Conservation (phyloP, 2,329 filamentous ascomycete species). For the Stagonosporopsis rhizophila region DNA sequence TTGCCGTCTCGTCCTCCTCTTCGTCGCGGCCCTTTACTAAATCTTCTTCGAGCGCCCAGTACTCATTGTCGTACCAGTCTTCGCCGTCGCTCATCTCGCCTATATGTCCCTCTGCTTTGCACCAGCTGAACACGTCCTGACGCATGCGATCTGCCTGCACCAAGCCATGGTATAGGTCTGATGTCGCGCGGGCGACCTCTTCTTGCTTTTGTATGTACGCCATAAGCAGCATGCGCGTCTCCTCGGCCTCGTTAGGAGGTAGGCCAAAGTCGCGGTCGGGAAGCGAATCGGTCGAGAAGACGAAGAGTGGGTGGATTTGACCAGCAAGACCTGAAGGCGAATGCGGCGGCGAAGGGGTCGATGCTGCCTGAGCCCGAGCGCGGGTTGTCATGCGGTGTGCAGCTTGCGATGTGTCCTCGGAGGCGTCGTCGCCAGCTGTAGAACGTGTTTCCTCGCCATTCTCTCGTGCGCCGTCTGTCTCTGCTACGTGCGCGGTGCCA, state of each 20-base stretch:
- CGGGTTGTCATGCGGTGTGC: constrained; percentile 64
- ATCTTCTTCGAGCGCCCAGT: constrained; percentile 77
- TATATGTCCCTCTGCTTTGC: constrained; percentile 78
- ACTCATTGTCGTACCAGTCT: constrained; percentile 86
- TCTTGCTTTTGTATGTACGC: constrained; percentile 87
- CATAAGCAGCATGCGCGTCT: constrained; percentile 75
- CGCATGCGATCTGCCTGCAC: constrained; percentile 75
- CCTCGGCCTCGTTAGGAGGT: constrained; percentile 76
- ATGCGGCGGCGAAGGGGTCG: constrained; percentile 49
- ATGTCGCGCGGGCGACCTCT: constrained; percentile 76
- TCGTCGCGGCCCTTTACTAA: constrained; percentile 84
- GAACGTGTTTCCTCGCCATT: constrained; percentile 35
- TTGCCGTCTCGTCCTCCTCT: constrained; percentile 71
- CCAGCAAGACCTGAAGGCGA: constrained; percentile 58
- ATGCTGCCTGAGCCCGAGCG: constrained; percentile 57
- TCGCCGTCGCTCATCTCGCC: constrained; percentile 86
- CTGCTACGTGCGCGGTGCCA: constrained; percentile 25
- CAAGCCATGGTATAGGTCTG: constrained; percentile 72
- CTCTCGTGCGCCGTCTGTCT: constrained; percentile 25
- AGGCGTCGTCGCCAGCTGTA: constrained; percentile 46
- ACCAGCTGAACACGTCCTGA: constrained; percentile 74
- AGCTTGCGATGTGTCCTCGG: constrained; percentile 52
- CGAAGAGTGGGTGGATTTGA: constrained; percentile 78
- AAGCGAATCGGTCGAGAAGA: constrained; percentile 66
- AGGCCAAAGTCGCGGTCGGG: constrained; percentile 76